A percentile compares a stretch with the other conserved stretches of the same genome.
phyloP scores from a whole-genome alignment of 1,284 basidiomycete genomes.

The Gymnopus androsaceus region DNA sequence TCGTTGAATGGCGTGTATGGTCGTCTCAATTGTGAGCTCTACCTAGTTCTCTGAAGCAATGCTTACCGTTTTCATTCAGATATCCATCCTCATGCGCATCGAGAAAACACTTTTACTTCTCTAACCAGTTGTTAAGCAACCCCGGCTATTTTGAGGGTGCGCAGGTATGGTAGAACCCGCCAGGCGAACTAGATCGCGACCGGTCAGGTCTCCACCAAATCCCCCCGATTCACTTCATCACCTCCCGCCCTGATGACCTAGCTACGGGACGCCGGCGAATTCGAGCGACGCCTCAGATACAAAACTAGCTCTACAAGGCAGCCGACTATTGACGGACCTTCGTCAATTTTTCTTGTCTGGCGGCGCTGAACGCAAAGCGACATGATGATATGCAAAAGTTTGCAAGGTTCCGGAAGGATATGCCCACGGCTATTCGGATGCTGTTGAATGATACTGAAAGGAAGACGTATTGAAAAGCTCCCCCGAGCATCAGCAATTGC shows the following conservation, averaged over 20 bases:
- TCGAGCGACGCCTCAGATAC: conserved; percentile 9
- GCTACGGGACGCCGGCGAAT: conserved; percentile 12
- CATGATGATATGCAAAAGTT: conserved; percentile 9
- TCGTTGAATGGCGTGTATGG: conserved; percentile 9
- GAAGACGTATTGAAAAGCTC: neutral
- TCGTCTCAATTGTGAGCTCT: conserved; percentile 16
- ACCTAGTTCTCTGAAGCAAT: neutral
- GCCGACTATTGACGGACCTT: conserved; percentile 6
- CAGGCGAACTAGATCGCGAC: neutral
- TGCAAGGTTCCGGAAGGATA: conserved; percentile 13
- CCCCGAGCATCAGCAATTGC: conserved; percentile 1
- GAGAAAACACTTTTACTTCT: conserved; percentile 4
- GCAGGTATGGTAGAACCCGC: neutral
- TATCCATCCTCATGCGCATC: conserved; percentile 10
- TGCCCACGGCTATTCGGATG: conserved; percentile 13
- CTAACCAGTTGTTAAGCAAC: conserved; percentile 1
- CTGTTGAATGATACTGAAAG: conserved; percentile 9
- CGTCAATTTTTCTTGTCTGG: conserved; percentile 2
- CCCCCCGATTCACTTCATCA: neutral
- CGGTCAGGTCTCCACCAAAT: neutral
- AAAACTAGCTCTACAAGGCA: conserved; percentile 16
- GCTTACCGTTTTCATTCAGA: neutral
- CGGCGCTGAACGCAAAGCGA: conserved; percentile 3
- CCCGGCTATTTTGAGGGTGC: neutral
- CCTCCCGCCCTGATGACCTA: conserved; percentile 10